phyloP scores from a whole-genome alignment of 2,329 filamentous ascomycete genomes.

The Meredithiella fracta region DNA sequence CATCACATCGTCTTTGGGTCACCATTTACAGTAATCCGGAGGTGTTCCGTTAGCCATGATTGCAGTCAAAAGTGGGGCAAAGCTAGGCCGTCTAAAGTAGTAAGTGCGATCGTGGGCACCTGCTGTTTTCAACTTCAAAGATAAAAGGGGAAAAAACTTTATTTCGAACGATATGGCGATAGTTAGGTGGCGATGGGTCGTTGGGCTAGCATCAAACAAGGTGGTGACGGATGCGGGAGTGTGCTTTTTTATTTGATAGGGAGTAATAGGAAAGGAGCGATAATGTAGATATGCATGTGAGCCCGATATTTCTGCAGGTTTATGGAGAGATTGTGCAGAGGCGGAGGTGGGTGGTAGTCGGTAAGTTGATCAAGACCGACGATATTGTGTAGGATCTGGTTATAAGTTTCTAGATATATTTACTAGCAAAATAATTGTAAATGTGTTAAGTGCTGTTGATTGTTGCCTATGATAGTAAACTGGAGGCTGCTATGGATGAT shows the following conservation, averaged over 20 bases:
- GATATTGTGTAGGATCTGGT: no score
- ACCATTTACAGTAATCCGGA: conserved; percentile 13
- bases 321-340: not conserved
- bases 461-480: no score
- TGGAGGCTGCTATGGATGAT: no score
- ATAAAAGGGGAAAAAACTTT: not conserved
- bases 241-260: not conserved
- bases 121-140: conserved; percentile 1
- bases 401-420: no score
- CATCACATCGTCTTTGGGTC: not conserved
- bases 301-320: not conserved
- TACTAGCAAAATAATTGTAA: no score
- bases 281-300: not conserved
- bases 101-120: conserved; percentile 1
- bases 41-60: conserved; percentile 9
- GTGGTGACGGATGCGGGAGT: not conserved
- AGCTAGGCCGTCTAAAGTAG: not conserved
- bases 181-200: not conserved
- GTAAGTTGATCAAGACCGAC: not conserved
- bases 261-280: not conserved
- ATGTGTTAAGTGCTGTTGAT: no score
- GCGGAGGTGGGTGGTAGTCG: not conserved
- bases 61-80: not conserved
- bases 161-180: not conserved
- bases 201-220: not conserved